Evolutionary conservation across 148 eudicot genomes (phyloP), one percentile per base, ranked within the genome.

Genomic region (Camellia sinensis): DNA sequence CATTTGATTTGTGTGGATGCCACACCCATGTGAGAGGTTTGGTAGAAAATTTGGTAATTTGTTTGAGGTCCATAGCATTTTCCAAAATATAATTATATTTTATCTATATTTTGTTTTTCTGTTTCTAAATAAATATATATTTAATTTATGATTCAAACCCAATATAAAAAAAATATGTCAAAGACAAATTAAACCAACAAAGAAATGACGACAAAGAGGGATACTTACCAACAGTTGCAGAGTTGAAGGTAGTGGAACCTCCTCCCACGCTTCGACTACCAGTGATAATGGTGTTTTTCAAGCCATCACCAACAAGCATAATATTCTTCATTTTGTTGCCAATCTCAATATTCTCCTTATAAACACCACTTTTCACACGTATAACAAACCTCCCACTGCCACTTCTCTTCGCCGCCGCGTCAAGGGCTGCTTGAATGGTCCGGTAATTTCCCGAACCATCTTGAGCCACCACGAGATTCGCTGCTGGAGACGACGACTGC

Each of bases 381-480:
- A 89, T 84, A 5, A 88, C 88, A 73, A 54, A 82, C 78, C 92
- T 86, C 43, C 81, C 82, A 40, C 73, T 61, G 4, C 85, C 82
- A 0, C 70, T 52, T 19, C 80, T 68, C 45, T 44, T 83, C 1
- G 74, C 53, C 4, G 87, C 85, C 0, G 83, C 85, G 14, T 29
- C 71, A 18, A 89, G 21, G 2, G 89, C 91, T 12, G 74, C 85
- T 15, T 59, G 59, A 41, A 89, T 74, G 3, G 86, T 89, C 61
- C 82, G 77, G 59, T 71, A 86, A 52, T 87, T 44, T 3, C 94
- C 94, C 0, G 92, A 91, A 0, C 92, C 90, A 43, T 91, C 92
- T 69, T 85, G 75, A 15, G 92, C 92, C 67, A 91, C 94, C 72
- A 89, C 92, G 0, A 89, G 59, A 67, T 85, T 80, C 0, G 57